Conservation (phyloP, 495 filamentous ascomycete genomes). For the Ascodesmis nigricans region DNA sequence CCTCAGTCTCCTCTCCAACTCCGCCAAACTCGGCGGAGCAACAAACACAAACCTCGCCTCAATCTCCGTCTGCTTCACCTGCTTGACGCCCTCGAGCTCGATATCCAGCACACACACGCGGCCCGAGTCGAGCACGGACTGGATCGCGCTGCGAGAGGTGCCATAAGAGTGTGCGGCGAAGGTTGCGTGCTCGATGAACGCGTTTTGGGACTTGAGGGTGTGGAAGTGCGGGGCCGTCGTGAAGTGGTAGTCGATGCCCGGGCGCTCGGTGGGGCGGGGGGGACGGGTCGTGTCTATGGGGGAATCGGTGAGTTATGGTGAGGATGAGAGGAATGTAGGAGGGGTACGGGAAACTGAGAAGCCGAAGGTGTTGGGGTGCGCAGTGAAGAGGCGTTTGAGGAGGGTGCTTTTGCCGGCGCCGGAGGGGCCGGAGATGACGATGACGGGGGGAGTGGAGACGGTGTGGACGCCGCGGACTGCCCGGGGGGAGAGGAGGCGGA, state of each 20-base stretch:
- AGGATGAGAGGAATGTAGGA: neutral
- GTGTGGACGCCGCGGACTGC: neutral
- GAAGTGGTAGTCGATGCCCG: constrained; percentile 64
- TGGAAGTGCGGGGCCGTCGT: constrained; percentile 43
- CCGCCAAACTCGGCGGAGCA: constrained; percentile 48
- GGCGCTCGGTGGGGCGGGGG: constrained; percentile 50
- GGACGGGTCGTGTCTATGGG: constrained; percentile 44
- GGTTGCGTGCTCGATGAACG: constrained; percentile 67
- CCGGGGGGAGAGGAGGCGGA: neutral
- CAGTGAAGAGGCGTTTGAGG: constrained; percentile 44
- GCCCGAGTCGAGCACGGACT: constrained; percentile 43
- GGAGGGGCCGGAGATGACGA: constrained; percentile 71
- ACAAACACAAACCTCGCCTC: constrained; percentile 67
- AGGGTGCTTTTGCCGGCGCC: constrained; percentile 82
- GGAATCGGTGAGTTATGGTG: neutral
- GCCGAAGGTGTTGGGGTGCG: constrained; percentile 51
- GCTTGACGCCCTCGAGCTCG: constrained; percentile 65
- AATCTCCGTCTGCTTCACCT: constrained; percentile 54
- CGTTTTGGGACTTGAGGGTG: constrained; percentile 38
- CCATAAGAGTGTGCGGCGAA: constrained; percentile 72
- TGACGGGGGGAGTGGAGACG: constrained; percentile 28
- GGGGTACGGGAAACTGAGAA: constrained; percentile 47
- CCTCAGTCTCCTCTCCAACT: constrained; percentile 52
- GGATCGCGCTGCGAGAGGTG: constrained; percentile 50
- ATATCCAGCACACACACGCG: constrained; percentile 52